Conservation (phyloP, 495 filamentous ascomycete species). For the Annulohypoxylon stygium region DNA sequence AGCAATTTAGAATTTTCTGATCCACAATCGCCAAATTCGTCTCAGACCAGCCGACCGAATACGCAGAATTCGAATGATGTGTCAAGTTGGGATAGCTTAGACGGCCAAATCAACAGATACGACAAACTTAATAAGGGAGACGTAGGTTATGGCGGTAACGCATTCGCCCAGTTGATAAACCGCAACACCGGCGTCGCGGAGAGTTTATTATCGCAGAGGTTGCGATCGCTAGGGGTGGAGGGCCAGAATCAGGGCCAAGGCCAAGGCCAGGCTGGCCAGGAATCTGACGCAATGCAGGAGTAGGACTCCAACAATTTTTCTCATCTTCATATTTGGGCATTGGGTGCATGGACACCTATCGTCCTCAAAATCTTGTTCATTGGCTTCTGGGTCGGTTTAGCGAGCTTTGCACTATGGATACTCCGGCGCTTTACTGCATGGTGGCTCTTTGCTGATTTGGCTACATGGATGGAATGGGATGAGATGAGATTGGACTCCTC, state of each 20-base stretch:
- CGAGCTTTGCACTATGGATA: conserved; percentile 16
- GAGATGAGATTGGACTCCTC: conserved; percentile 1
- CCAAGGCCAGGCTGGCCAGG: conserved; percentile 29
- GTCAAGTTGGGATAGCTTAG: conserved; percentile 36
- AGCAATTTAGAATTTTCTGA: conserved; percentile 33
- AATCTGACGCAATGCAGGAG: conserved; percentile 31
- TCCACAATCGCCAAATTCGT: conserved; percentile 45
- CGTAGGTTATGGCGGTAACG: conserved; percentile 74
- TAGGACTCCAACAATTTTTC: conserved; percentile 13
- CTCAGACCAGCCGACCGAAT: conserved; percentile 42
- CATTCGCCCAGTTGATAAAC: conserved; percentile 55
- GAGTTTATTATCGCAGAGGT: conserved; percentile 60
- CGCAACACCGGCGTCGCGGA: conserved; percentile 52
- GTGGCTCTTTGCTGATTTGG: conserved; percentile 14
- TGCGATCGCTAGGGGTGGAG: conserved; percentile 57
- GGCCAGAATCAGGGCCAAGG: conserved; percentile 34
- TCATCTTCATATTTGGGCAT: conserved; percentile 19
- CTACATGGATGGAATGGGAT: background rate
- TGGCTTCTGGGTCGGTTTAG: conserved; percentile 17
- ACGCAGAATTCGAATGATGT: conserved; percentile 48
- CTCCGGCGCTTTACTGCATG: conserved; percentile 10
- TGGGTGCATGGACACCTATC: conserved; percentile 1
- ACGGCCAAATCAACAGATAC: conserved; percentile 59
- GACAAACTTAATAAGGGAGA: conserved; percentile 77
- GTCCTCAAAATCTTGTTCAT: conserved; percentile 7